phyloP scores from a whole-genome alignment of 1,284 basidiomycete species.

The Microbotryum saponariae region DNA sequence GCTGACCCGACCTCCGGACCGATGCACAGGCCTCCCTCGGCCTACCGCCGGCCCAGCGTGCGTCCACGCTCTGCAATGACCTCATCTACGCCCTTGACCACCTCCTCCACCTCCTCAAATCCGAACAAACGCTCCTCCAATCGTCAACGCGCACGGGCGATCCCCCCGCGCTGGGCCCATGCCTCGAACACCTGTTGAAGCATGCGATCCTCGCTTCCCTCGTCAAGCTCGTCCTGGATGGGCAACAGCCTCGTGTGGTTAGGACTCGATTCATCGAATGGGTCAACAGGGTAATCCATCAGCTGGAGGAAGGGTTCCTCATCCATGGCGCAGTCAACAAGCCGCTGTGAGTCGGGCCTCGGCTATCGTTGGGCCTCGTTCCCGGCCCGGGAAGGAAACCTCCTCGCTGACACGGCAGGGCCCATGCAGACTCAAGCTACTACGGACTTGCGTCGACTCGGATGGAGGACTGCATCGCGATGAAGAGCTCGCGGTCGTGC shows the following conservation, averaged over 20 bases:
- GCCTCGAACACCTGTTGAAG: conserved; percentile 83
- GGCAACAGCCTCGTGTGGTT: conserved; percentile 67
- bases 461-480: conserved; percentile 75
- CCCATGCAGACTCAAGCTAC: conserved; percentile 43
- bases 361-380: not conserved
- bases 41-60: too few relatives aligned
- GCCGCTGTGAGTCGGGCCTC: conserved; percentile 15
- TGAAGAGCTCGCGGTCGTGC: conserved; percentile 50
- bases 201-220: conserved; percentile 76
- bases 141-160: too few relatives aligned
- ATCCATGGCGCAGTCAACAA: conserved; percentile 63
- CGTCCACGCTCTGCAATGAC: too few relatives aligned
- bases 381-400: conserved; percentile 43
- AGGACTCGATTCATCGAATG: conserved; percentile 75
- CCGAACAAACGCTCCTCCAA: too few relatives aligned
- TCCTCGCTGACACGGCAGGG: conserved; percentile 68
- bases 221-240: conserved; percentile 73
- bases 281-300: conserved; percentile 77
- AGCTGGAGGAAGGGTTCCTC: conserved; percentile 82
- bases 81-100: too few relatives aligned
- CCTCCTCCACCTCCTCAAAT: too few relatives aligned
- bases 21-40: too few relatives aligned
- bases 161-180: conserved; percentile 50
- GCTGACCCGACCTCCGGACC: too few relatives aligned
- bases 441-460: conserved; percentile 82